Base-by-base conservation (phyloP, 2,329 filamentous ascomycete species). In the Colletotrichum navitas region DNA sequence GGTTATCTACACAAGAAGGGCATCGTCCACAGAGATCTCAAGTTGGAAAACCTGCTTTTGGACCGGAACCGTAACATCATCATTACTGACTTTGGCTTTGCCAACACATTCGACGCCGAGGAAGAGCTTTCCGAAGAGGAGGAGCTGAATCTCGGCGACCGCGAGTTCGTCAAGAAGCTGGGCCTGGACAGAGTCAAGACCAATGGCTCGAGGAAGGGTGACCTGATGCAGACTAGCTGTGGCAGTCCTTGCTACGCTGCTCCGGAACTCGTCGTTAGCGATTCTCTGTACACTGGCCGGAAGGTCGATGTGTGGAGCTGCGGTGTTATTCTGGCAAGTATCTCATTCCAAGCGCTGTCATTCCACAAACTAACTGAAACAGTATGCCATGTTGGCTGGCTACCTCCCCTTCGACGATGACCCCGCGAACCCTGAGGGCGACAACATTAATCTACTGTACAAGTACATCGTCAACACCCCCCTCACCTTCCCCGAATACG, bases 291-390 rank as follows among this genome's bases (percentile, higher is more conserved):
- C 83, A 99, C 96, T 2, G 96, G 96, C 58, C 91, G 95, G 63
- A 99, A 99, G 82, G 96, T 99, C 34, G 96, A 99, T 79, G 96
- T 99, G 45, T 99, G 96, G 96, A 98, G 96, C 82, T 99, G 96
- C 80, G 96, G 96, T 83, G 96, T 99, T 49, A 99, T 99, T 78
- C 82, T 99, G 88, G 95, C 98, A 88, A 83, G 94, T 86, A 21
- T 7, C 12, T 32, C 32, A 12, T 34, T 24, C 14, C 5, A 32
- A 49, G 11, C n/a, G 24, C n/a, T 7, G 21, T 32, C 41, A 10
- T 52, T 32, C 24, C 34, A 16, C 43, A 66, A 39, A 43, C 60
- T 69, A 41, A 71, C n/a, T 11, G 39, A 34, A 60, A 41, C 58
- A 98, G 95, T 99, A 99, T 81, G 96, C 96, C 69, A 99, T 99